Evolutionary conservation across 2,329 filamentous ascomycete species (phyloP), one percentile per base, ranked within the genome.

Genomic region (Aspergillus sp.): DNA sequence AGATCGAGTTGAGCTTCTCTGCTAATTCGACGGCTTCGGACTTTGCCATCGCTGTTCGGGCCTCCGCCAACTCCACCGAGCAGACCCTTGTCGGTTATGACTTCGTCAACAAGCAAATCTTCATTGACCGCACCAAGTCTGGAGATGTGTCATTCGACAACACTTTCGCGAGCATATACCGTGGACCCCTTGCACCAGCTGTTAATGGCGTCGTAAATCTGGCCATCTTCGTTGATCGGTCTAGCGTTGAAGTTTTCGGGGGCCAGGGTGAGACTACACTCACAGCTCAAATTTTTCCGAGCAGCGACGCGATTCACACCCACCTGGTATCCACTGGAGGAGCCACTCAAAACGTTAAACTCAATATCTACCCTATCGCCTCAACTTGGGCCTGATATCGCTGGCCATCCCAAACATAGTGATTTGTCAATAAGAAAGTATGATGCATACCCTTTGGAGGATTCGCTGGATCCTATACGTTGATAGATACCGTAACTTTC

Each of bases 211-310:
- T 45, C 14, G 54, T 69, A 43, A 44, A 47, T 11, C 43, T 63
- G 20, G 52, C 58, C 22, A 54, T 67, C 49, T 59, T 67, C 46
- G 52, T 68, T 3, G 62, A 70, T 50, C 64, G 63, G 60, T 65
- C 64, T 9, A 61, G 60, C 22, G 56, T 67, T 30, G 65, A 68
- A 45, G 59, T 67, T 2, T 65, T 67, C 45, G 63, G 62, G 0
- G 64, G 62, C 2, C 32, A 58, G 9, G 65, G 65, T 2, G 61
- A 68, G 50, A 52, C 55, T 3, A 60, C 61, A 2, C 14, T 68
- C 24, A 66, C 65, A 11, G 50, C 61, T n/a, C 64, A 67, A 47
- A 60, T 68, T 4, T 68, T 67, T 43, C 64, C 65, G 1, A 35
- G 38, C 3, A 53, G 47, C 19, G 49, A 55, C 48, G 57, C 58